Evolutionary conservation across 129 eudicot genomes (phyloP).

Genomic region (Centrapalus pauciflorus): DNA sequence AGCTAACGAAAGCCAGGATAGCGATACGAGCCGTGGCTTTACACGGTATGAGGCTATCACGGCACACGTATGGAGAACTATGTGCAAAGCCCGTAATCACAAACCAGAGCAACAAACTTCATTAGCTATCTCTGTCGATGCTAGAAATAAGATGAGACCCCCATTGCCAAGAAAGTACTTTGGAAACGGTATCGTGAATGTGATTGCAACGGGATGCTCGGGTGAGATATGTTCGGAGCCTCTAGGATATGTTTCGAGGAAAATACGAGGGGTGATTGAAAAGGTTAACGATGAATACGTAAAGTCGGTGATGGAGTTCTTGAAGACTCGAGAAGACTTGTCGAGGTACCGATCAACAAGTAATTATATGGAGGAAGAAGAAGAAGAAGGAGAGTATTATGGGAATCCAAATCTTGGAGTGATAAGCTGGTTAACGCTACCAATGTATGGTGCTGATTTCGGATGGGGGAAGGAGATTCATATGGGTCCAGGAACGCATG

Average conservation of each 20-base stretch:
- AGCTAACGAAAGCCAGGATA: slow-evolving; percentile 22
- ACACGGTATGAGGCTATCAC: slow-evolving; percentile 45
- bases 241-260: slow-evolving; percentile 37
- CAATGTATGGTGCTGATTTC: slow-evolving; percentile 44
- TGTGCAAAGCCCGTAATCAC: slow-evolving; percentile 48
- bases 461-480: slow-evolving; percentile 61
- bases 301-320: slow-evolving; percentile 34
- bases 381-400: slow-evolving; percentile 22
- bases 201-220: slow-evolving; percentile 28
- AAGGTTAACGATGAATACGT: slow-evolving; percentile 44
- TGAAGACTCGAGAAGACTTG: slow-evolving; percentile 38
- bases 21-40: slow-evolving; percentile 15
- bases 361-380: too few relatives aligned
- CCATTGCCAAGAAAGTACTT: slow-evolving; percentile 51
- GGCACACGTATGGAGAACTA: slow-evolving; percentile 54
- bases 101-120: slow-evolving; percentile 34
- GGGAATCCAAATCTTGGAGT: slow-evolving; percentile 52
- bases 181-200: slow-evolving; percentile 52
- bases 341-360: slow-evolving; percentile 24
- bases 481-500: slow-evolving; percentile 44
- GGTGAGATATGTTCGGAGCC: slow-evolving; percentile 43
- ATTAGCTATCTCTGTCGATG: slow-evolving; percentile 24
- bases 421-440: slow-evolving; percentile 50
- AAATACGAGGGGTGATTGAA: slow-evolving; percentile 33
- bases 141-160: slow-evolving; percentile 45